Conservation (phyloP, 495 filamentous ascomycete genomes). For the Podospora sp. region DNA sequence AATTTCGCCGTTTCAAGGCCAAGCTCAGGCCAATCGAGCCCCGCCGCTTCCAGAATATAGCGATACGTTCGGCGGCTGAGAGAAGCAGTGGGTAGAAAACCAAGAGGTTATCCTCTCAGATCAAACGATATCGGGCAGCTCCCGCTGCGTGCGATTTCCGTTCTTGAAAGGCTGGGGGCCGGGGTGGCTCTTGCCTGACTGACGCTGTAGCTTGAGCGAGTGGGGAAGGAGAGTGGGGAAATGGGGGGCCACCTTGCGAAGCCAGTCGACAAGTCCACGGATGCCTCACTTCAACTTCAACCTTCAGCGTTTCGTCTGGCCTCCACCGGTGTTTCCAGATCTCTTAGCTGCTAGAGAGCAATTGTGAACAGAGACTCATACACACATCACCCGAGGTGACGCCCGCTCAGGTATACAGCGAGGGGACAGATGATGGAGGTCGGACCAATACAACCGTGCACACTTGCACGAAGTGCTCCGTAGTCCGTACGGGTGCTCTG, state of each 20-base stretch:
- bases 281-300: background rate
- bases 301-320: background rate
- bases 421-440: background rate
- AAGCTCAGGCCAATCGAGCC: background rate
- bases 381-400: background rate
- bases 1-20: background rate
- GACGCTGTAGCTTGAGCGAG: background rate
- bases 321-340: background rate
- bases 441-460: background rate
- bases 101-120: background rate
- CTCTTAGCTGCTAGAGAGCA: background rate
- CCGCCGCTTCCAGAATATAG: background rate
- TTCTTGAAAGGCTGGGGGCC: background rate
- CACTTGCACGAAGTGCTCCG: background rate
- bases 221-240: background rate
- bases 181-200: slow-evolving; percentile 11
- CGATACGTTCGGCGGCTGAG: background rate
- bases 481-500: no score
- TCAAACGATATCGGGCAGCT: background rate
- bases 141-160: background rate
- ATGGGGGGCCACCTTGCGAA: background rate
- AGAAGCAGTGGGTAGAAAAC: background rate
- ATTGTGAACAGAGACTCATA: background rate
- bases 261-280: background rate
- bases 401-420: background rate